phyloP scores from a whole-genome alignment of 2,329 filamentous ascomycete genomes.

The Fusarium kyushuense region DNA sequence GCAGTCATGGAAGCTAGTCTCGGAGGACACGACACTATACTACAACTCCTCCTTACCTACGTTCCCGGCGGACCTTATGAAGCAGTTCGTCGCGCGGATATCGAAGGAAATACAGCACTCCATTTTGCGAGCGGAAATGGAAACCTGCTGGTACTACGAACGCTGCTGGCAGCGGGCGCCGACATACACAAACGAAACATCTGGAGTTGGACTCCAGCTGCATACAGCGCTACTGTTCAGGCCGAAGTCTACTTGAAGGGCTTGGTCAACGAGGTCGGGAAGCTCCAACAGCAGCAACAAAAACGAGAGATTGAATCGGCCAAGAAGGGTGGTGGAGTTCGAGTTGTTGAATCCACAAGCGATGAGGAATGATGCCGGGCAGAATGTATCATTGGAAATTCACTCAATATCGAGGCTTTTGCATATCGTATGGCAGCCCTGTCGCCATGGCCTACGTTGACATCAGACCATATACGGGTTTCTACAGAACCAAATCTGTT shows the following conservation, averaged over 20 bases:
- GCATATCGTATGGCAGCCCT: background rate
- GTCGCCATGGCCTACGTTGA: background rate
- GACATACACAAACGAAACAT: slow-evolving; percentile 78
- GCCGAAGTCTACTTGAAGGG: slow-evolving; percentile 87
- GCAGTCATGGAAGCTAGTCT: slow-evolving; percentile 75
- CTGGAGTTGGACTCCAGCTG: slow-evolving; percentile 85
- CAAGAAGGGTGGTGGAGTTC: slow-evolving; percentile 58
- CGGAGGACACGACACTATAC: slow-evolving; percentile 71
- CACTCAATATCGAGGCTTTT: background rate
- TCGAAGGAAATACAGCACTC: slow-evolving; percentile 84
- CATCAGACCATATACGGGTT: background rate
- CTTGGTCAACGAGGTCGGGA: slow-evolving; percentile 78
- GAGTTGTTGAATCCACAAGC: slow-evolving; percentile 59
- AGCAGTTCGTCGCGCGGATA: slow-evolving; percentile 70
- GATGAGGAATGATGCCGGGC: slow-evolving; percentile 47
- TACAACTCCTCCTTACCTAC: slow-evolving; percentile 74
- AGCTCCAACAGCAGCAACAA: slow-evolving; percentile 59
- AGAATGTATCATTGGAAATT: background rate
- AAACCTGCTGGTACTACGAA: slow-evolving; percentile 80
- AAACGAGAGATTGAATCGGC: slow-evolving; percentile 53
- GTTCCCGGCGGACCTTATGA: slow-evolving; percentile 65
- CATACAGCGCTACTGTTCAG: slow-evolving; percentile 84
- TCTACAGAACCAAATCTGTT: slow-evolving; percentile 2
- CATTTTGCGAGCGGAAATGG: slow-evolving; percentile 89
- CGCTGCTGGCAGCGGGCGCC: slow-evolving; percentile 82